Conservation (phyloP, 1,284 basidiomycete species). For the Malassezia equina region DNA sequence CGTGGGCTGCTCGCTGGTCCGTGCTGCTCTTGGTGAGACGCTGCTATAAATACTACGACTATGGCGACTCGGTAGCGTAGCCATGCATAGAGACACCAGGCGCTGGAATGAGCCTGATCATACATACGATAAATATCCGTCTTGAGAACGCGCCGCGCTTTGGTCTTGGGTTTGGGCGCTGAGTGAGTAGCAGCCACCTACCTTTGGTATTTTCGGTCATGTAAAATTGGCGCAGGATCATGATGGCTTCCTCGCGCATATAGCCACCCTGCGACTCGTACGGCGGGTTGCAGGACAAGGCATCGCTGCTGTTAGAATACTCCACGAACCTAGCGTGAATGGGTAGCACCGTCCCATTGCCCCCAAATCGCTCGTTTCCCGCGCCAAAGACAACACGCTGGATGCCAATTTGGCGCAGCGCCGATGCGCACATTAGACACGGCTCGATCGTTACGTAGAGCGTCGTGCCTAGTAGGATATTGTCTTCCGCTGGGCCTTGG, state of each 20-base stretch:
- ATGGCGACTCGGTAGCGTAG: not conserved
- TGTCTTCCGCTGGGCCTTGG: constrained; percentile 24
- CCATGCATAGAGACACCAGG: constrained; percentile 45
- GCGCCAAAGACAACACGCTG: constrained; percentile 84
- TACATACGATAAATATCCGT: constrained; percentile 36
- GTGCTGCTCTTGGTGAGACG: constrained; percentile 66
- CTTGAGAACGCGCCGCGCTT: constrained; percentile 40
- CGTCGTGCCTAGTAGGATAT: constrained; percentile 63
- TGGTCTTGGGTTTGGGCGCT: constrained; percentile 44
- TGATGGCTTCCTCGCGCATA: constrained; percentile 82
- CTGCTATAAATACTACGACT: not conserved
- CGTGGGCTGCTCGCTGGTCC: constrained; percentile 82
- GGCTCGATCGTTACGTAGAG: constrained; percentile 98
- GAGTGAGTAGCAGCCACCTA: constrained; percentile 47
- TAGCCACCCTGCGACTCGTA: constrained; percentile 75
- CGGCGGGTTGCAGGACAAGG: constrained; percentile 52
- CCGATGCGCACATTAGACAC: constrained; percentile 97
- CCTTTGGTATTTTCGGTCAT: constrained; percentile 89
- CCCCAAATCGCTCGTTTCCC: constrained; percentile 91
- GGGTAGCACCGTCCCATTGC: constrained; percentile 85
- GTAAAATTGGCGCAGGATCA: constrained; percentile 87
- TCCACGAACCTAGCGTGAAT: constrained; percentile 65
- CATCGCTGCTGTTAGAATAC: constrained; percentile 15
- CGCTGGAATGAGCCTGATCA: constrained; percentile 16
- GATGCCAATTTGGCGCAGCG: constrained; percentile 84